Evolutionary conservation across 2,329 filamentous ascomycete species (phyloP), one percentile per base, ranked within the genome.

Genomic region (Neodidymelliopsis sp.): DNA sequence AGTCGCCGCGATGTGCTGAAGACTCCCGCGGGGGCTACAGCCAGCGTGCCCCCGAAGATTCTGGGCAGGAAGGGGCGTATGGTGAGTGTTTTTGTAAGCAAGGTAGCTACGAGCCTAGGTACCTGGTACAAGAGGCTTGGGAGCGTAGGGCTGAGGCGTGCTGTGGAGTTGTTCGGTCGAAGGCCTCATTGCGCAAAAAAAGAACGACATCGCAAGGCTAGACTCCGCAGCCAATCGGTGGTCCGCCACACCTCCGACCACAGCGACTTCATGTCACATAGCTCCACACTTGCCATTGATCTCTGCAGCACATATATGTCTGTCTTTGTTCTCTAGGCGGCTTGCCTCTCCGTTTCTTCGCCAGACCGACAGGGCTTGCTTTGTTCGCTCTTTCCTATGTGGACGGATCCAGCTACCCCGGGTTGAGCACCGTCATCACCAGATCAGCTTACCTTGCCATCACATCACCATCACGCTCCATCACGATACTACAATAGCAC

Each of bases 11-110:
- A 3, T 9, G 25, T 2, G 24, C 42, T n/a, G 8, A 44, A 31
- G 5, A 27, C 46, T 46, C 47, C 44, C 23, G 39, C 53, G 51
- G 55, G 57, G 47, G 50, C 47, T 34, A 35, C 52, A 56, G 46
- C 56, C 31, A 44, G 36, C 34, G 53, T 52, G 63, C 63, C 65
- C 63, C 60, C 63, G 42, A 62, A 53, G 30, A 27, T 37, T 43
- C 43, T 53, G n/a, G 37, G 16, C 16, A 51, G 23, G 2, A 57
- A 46, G 11, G 54, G 51, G 35, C 49, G 57, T 59, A 70, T 69
- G 60, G 50, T 57, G 54, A 18, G 11, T 29, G 3, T 20, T 10
- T 7, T 18, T 13, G 10, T 3, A 28, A 18, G 15, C 10, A 7
- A 2, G n/a, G 22, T 0, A 11, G n/a, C 10, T 9, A 4, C 11